Conservation (phyloP, 2,329 filamentous ascomycete species). For the Aaosphaeria pasadenensis region DNA sequence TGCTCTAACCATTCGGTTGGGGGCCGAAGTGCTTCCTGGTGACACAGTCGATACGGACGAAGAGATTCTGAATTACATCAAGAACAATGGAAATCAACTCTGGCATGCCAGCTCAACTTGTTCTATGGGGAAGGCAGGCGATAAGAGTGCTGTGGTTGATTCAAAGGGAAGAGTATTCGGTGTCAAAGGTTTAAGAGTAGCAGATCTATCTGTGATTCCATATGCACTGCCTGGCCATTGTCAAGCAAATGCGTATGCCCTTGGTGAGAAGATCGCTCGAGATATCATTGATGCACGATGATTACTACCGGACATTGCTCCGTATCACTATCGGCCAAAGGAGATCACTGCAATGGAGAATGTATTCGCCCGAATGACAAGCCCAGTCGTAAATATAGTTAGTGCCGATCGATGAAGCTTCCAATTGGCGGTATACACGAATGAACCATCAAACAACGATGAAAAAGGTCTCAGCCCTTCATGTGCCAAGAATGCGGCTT, state of each 20-base stretch:
- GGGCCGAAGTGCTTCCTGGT: slow-evolving; percentile 20
- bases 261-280: slow-evolving; percentile 8
- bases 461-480: no score
- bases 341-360: background rate
- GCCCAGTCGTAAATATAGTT: background rate
- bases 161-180: slow-evolving; percentile 29
- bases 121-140: slow-evolving; percentile 21
- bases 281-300: slow-evolving; percentile 3
- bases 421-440: no score
- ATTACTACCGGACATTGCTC: background rate
- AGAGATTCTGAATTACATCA: slow-evolving; percentile 14
- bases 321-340: background rate
- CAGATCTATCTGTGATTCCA: slow-evolving; percentile 37
- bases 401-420: no score
- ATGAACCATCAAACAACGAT: no score
- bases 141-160: slow-evolving; percentile 32
- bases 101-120: slow-evolving; percentile 24
- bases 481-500: background rate
- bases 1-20: slow-evolving; percentile 7
- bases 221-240: slow-evolving; percentile 19
- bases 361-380: slow-evolving; percentile 7
- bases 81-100: slow-evolving; percentile 8
- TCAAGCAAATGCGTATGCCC: slow-evolving; percentile 5
- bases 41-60: slow-evolving; percentile 12
- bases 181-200: slow-evolving; percentile 24